A percentile compares a stretch with the other conserved stretches of the same genome.
phyloP scores from a whole-genome alignment of 2,329 filamentous ascomycete genomes.

The Dactylellina haptotyla region DNA sequence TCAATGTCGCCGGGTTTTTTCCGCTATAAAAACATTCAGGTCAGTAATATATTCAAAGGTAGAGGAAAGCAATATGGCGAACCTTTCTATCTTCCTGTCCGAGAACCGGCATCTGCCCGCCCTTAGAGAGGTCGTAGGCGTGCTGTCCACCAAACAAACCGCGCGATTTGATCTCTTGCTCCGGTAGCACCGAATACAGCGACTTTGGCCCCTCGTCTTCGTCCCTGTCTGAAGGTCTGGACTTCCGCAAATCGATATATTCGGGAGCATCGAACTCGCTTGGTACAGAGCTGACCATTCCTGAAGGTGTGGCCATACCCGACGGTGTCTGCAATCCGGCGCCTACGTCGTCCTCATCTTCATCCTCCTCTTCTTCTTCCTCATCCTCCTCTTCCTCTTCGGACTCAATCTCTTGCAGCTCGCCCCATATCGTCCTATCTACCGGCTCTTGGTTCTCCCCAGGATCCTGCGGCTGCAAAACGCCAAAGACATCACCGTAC shows the following conservation, averaged over 20 bases:
- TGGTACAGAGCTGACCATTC: slow-evolving; percentile 80
- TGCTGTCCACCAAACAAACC: slow-evolving; percentile 97
- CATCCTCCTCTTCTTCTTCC: slow-evolving; percentile 72
- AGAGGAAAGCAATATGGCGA: background rate
- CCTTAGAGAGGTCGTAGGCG: slow-evolving; percentile 83
- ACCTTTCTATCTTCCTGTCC: slow-evolving; percentile 81
- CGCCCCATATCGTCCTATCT: slow-evolving; percentile 90
- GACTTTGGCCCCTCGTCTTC: slow-evolving; percentile 70
- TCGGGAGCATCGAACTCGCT: slow-evolving; percentile 69
- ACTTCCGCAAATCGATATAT: slow-evolving; percentile 84
- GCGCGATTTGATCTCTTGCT: slow-evolving; percentile 83
- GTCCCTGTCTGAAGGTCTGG: slow-evolving; percentile 69
- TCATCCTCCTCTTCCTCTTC: slow-evolving; percentile 77
- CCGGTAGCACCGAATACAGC: slow-evolving; percentile 88
- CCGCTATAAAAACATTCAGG: slow-evolving; percentile 62
- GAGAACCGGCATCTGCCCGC: slow-evolving; percentile 74
- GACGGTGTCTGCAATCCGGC: slow-evolving; percentile 77
- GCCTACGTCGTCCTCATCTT: slow-evolving; percentile 70
- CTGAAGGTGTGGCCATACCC: slow-evolving; percentile 82
- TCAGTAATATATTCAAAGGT: background rate
- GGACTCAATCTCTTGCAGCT: slow-evolving; percentile 66
- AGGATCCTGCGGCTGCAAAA: slow-evolving; percentile 72
- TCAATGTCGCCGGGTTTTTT: slow-evolving; percentile 98
- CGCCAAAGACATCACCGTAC: slow-evolving; percentile 93
- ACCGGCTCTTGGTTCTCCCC: slow-evolving; percentile 78